A percentile compares a stretch with the other conserved stretches of the same genome.
Conservation (phyloP, 1,284 basidiomycete species). For the Trametes versicolor region DNA sequence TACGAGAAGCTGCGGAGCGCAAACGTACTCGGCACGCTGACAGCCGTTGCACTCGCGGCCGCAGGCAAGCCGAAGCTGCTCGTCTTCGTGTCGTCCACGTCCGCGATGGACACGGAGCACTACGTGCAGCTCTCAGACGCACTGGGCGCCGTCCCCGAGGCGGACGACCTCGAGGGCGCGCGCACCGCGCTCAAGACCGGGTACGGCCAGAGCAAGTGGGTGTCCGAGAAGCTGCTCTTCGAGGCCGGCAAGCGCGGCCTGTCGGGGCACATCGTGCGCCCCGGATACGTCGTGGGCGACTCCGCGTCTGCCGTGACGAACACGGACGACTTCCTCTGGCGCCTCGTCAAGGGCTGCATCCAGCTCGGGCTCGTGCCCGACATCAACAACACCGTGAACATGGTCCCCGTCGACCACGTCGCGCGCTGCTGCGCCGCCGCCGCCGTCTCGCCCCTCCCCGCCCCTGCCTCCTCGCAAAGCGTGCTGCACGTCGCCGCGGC, state of each 20-base stretch:
- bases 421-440: slow-evolving; percentile 86
- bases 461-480: slow-evolving; percentile 56
- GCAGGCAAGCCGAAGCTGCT: slow-evolving; percentile 82
- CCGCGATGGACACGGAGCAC: slow-evolving; percentile 91
- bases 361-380: slow-evolving; percentile 96
- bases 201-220: slow-evolving; percentile 99
- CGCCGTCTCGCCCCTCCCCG: slow-evolving; percentile 62
- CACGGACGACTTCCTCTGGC: slow-evolving; percentile 99
- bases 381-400: slow-evolving; percentile 98
- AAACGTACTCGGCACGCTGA: slow-evolving; percentile 92
- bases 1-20: slow-evolving; percentile 93
- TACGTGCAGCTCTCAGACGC: slow-evolving; percentile 90
- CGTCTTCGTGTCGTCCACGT: slow-evolving; percentile 95
- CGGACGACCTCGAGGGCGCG: slow-evolving; percentile 92
- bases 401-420: slow-evolving; percentile 98
- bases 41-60: slow-evolving; percentile 84
- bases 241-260: slow-evolving; percentile 91
- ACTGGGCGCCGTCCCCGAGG: slow-evolving; percentile 82
- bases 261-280: slow-evolving; percentile 89
- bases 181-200: slow-evolving; percentile 84
- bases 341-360: slow-evolving; percentile 96
- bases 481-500: slow-evolving; percentile 92
- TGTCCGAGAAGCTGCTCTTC: slow-evolving; percentile 93
- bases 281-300: slow-evolving; percentile 97
- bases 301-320: slow-evolving; percentile 90